Evolutionary conservation across 345 rosid species (phyloP), one percentile per base, ranked within the genome.

Genomic region (Euphorbia lathyris): DNA sequence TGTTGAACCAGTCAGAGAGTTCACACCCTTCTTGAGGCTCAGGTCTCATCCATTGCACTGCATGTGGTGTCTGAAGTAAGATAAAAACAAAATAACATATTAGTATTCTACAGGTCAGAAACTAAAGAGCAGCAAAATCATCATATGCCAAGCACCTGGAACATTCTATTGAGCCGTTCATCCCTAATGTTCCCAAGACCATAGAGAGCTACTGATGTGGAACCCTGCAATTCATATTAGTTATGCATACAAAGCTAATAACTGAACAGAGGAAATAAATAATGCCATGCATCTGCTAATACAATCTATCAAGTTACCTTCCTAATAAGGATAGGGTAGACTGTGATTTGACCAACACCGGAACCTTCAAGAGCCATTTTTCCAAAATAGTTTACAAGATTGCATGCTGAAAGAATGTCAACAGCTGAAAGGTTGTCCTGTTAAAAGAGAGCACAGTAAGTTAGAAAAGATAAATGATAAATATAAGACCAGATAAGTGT

Each of bases 331-430:
- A 94, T 94, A 69, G 99, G 99, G 73, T 75, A 74, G 72, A 94
- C 81, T 30, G 96, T 84, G 74, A 94, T 94, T 85, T 94, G 92
- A 70, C 99, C 99, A 84, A 92, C 99, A 67, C 97, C 97, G 52
- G 99, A 94, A 79, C 99, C 99, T 75, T 93, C 97, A 76, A 94
- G 99, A 81, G 81, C 90, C 99, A 92, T 94, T 83, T 94, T 94
- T 72, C 99, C 99, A 74, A 94, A 94, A 72, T 94, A 92, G 71
- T 94, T 94, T 75, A 94, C 88, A 59, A 94, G 99, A 86, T 94
- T 94, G 89, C 97, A 90, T 19, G 97, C 85, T 14, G 99, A 94
- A 67, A 94, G 93, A 55, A 94, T 94, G 76, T 94, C 97, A 51
- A 94, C 86, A 1, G 99, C 97, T 66, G 99, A 94, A 75, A 94